Percentiles rank a stretch among this genome's conserved stretches.
These are phyloP conservation scores for Geopyxis carbonaria DNA, from an alignment of 495 filamentous ascomycete genomes.

Conservation along the genomic window DNA sequence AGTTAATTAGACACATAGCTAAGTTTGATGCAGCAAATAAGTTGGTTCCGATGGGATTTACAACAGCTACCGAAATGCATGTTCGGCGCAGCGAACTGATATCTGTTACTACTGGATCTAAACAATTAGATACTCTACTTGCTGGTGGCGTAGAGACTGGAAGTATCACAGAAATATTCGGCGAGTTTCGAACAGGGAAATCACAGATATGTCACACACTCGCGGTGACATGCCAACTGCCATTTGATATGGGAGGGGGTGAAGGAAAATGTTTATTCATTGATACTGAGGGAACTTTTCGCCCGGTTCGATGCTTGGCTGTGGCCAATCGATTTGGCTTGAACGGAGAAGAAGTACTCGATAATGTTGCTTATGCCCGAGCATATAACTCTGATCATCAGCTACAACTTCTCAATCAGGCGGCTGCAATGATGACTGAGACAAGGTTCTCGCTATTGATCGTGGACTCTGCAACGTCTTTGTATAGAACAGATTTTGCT, in stretches of 20 bases:
- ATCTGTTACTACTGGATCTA: constrained; percentile 92
- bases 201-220: constrained; percentile 96
- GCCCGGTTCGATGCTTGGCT: constrained; percentile 73
- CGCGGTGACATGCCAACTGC: constrained; percentile 93
- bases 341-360: constrained; percentile 88
- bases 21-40: constrained; percentile 51
- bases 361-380: constrained; percentile 94
- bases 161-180: constrained; percentile 96
- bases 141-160: constrained; percentile 93
- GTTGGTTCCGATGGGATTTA: constrained; percentile 95
- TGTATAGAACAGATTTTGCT: constrained; percentile 90
- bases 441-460: constrained; percentile 90
- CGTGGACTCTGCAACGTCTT: constrained; percentile 83
- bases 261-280: constrained; percentile 99
- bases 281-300: constrained; percentile 93
- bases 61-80: constrained; percentile 99
- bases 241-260: constrained; percentile 96
- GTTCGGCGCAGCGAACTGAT: constrained; percentile 88
- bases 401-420: constrained; percentile 82
- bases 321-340: constrained; percentile 89
- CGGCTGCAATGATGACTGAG: constrained; percentile 97
- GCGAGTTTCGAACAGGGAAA: constrained; percentile 95
- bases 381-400: constrained; percentile 99
- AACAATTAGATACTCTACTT: constrained; percentile 85
- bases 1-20: constrained; percentile 12